These are phyloP conservation scores for Phragmites australis DNA, from an alignment of 176 grass and related monocot species.

Conservation along the genomic window DNA sequence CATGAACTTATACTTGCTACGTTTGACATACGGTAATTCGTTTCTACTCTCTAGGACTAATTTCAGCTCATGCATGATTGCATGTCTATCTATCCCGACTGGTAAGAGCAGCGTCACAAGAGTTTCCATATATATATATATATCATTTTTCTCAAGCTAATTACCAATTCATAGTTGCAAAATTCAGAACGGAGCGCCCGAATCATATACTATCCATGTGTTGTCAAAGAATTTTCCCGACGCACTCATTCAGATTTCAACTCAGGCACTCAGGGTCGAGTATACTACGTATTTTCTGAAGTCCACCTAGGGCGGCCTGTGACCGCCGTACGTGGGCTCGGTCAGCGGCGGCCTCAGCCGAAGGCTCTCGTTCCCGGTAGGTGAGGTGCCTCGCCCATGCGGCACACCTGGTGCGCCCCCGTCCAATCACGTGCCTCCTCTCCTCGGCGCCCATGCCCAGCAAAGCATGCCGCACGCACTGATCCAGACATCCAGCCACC, in stretches of 20 bases:
- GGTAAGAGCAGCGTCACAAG: no score
- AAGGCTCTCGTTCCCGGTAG: constrained; percentile 57
- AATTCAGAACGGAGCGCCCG: not conserved
- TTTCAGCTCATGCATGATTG: no score
- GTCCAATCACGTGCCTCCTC: constrained; percentile 40
- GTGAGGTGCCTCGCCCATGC: constrained; percentile 16
- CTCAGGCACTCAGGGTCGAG: not conserved
- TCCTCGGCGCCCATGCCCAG: not conserved
- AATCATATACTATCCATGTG: not conserved
- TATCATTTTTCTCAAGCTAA: no score
- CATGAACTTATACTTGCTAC: no score
- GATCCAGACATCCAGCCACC: not conserved
- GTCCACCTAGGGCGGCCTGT: not conserved
- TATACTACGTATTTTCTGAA: not conserved
- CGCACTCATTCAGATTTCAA: no score
- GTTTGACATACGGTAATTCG: no score
- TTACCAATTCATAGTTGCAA: no score
- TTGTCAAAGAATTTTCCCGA: not conserved
- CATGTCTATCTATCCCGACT: no score
- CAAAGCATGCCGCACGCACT: constrained; percentile 11
- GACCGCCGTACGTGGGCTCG: constrained; percentile 17
- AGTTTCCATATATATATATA: no score
- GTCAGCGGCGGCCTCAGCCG: not conserved
- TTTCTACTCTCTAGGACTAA: no score
- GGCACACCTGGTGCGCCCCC: constrained; percentile 36